These are phyloP conservation scores for Linum lewisii DNA, from an alignment of 345 rosid genomes.

Conservation along the genomic window DNA sequence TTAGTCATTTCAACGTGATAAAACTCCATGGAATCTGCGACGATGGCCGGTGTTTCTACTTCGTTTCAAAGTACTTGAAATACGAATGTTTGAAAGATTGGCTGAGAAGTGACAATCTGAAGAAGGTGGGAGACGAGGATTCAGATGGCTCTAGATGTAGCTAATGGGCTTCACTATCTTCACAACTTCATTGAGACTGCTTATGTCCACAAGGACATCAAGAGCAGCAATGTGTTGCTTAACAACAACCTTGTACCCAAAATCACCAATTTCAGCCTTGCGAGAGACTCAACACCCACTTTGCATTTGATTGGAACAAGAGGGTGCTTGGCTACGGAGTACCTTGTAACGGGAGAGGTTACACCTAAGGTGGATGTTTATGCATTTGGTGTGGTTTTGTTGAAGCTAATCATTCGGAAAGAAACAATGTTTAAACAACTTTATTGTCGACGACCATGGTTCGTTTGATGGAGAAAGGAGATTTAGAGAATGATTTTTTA, in stretches of 20 bases:
- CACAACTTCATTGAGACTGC: constrained; percentile 40
- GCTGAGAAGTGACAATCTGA: constrained; percentile 18
- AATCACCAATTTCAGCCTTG: constrained; percentile 36
- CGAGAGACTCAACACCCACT: constrained; percentile 7
- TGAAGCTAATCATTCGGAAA: constrained; percentile 36
- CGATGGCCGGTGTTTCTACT: constrained; percentile 17
- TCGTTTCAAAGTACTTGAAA: constrained; percentile 31
- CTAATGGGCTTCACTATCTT: constrained; percentile 45
- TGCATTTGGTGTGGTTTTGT: constrained; percentile 31
- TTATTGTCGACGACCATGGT: constrained; percentile 19
- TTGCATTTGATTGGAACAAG: constrained; percentile 14
- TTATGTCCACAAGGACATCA: constrained; percentile 34
- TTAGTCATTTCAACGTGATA: constrained; percentile 40
- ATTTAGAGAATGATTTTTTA: constrained; percentile 20
- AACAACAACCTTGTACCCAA: constrained; percentile 29
- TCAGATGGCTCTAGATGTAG: constrained; percentile 38
- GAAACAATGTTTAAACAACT: constrained; percentile 23
- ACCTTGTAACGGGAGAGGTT: constrained; percentile 17
- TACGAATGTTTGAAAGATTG: constrained; percentile 31
- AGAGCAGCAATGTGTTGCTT: constrained; percentile 30
- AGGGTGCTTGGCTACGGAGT: constrained; percentile 34
- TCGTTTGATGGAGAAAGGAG: constrained; percentile 12
- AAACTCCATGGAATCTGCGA: constrained; percentile 32
- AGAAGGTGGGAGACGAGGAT: constrained; percentile 26
- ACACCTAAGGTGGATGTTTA: constrained; percentile 33